These are phyloP conservation scores for Trichoderma aggressivum DNA, from an alignment of 2,329 filamentous ascomycete genomes.

Conservation along the genomic window DNA sequence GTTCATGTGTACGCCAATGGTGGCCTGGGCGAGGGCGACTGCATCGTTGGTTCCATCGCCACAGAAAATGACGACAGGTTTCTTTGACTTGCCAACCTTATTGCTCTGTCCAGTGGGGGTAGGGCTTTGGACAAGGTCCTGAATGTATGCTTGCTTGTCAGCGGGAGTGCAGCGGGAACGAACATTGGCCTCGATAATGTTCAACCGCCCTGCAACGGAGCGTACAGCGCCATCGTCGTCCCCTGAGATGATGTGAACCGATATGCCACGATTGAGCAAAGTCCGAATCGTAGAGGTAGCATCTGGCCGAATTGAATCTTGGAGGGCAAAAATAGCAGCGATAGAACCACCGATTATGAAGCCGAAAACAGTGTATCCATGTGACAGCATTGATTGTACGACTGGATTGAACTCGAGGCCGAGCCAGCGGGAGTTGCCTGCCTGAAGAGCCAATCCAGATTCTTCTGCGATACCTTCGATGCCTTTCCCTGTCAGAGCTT, in stretches of 20 bases:
- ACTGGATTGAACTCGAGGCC: conserved; percentile 28
- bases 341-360: conserved; percentile 39
- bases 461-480: conserved; percentile 35
- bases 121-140: conserved; percentile 31
- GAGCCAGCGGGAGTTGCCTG: conserved; percentile 52
- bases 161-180: conserved; percentile 43
- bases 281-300: conserved; percentile 33
- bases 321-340: conserved; percentile 43
- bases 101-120: not conserved
- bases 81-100: conserved; percentile 4
- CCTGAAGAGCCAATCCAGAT: conserved; percentile 34
- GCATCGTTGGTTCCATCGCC: conserved; percentile 82
- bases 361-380: conserved; percentile 46
- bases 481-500: conserved; percentile 40
- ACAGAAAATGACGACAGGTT: conserved; percentile 59
- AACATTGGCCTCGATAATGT: conserved; percentile 38
- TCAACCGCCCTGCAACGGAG: conserved; percentile 37
- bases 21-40: conserved; percentile 65
- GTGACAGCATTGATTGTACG: conserved; percentile 35
- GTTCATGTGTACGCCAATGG: conserved; percentile 68
- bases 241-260: conserved; percentile 50
- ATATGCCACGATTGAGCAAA: conserved; percentile 39
- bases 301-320: conserved; percentile 46
- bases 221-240: conserved; percentile 51
- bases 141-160: conserved; percentile 47